A percentile compares a stretch with the other conserved stretches of the same genome.
Evolutionary conservation across 1,284 basidiomycete species (phyloP).

Genomic region (Cutaneotrichosporon mucoides): DNA sequence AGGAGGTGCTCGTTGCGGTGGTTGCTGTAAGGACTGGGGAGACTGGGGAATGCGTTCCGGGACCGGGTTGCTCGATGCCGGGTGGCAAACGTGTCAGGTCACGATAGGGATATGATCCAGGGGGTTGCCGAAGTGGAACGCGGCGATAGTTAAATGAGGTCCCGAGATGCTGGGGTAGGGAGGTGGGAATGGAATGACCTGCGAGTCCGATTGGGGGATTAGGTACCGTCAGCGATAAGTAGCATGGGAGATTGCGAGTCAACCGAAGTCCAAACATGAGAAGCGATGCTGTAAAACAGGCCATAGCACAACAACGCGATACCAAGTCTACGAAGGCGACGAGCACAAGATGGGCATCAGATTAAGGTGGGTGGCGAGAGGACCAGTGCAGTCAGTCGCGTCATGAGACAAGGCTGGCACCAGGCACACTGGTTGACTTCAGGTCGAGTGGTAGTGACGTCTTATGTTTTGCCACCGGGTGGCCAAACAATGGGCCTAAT

Average conservation of each 20-base stretch:
- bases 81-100: constrained; percentile 3
- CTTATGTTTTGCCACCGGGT: not conserved
- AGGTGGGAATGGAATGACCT: too few relatives aligned
- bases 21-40: not conserved
- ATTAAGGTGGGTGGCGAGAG: too few relatives aligned
- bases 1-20: not conserved
- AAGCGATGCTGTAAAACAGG: not conserved
- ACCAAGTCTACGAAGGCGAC: too few relatives aligned
- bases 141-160: not conserved
- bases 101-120: not conserved
- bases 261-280: not conserved
- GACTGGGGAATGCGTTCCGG: not conserved
- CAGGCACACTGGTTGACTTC: too few relatives aligned
- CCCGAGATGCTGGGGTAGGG: too few relatives aligned
- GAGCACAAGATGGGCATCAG: too few relatives aligned
- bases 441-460: not conserved
- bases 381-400: too few relatives aligned
- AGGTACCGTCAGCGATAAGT: not conserved
- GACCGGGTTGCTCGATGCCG: not conserved
- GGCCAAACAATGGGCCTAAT: not conserved
- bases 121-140: not conserved
- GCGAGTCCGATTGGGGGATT: not conserved
- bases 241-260: not conserved
- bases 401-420: too few relatives aligned
- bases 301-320: too few relatives aligned